Evolutionary conservation across 495 filamentous ascomycete species (phyloP), one percentile per base, ranked within the genome.

Genomic region (Penicillium daleae): DNA sequence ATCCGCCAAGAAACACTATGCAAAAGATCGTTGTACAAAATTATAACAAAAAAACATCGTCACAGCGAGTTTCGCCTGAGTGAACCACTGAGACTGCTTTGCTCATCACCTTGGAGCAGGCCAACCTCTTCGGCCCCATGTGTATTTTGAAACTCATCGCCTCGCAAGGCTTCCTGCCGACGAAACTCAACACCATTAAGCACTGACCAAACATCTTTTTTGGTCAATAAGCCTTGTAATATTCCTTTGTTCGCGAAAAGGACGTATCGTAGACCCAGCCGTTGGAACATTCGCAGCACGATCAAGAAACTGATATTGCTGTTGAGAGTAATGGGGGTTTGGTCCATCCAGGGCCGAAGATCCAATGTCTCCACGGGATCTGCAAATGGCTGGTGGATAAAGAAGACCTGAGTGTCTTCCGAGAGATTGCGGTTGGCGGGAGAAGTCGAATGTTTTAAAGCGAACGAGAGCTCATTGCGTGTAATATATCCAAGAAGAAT

Each of bases 151-250:
- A 79, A 76, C 3, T 78, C 66, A 26, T 71, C 56, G 9, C 74
- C 65, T 51, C 73, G 75, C 22, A 76, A 52, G 32, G 67, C 67
- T 33, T 80, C 77, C 55, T 67, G 69, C n/a, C 72, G 70, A 19
- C 75, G 75, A 49, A 87, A 88, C 66, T 93, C 90, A 17, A 88
- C 86, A 22, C 90, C 90, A 71, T 96, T 93, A 12, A 99, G 78
- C 21, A 97, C 86, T 67, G 90, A 92, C 90, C 92, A 97, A n/a
- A 97, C 88, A 77, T 99, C 95, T 79, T 99, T 98, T 83, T 98
- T 98, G 22, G 96, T 99, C 66, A 98, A 75, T 50, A 99, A 70
- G 1, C 95, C 95, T 72, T 91, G 88, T 42, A 99, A 73, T 33
- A 87, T 82, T 9, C 95, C 96, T 64, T 87, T 85, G 56, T 96